phyloP scores from a whole-genome alignment of 495 filamentous ascomycete species.

The Hypoxylon cercidicola region DNA sequence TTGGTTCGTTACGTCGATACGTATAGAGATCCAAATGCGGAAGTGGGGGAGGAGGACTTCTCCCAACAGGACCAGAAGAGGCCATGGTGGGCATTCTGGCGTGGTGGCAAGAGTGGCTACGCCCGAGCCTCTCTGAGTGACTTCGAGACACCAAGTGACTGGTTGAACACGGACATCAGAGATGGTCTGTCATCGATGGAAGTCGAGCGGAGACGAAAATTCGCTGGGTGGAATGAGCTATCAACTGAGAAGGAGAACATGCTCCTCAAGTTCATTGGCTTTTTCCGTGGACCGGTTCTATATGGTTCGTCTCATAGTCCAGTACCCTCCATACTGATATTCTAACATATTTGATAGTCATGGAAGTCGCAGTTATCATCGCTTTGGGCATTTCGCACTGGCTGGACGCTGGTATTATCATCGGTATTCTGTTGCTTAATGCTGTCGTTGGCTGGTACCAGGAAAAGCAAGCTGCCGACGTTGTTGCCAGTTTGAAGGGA shows the following conservation, averaged over 20 bases:
- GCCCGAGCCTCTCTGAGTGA: conserved; percentile 45
- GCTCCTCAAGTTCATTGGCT: conserved; percentile 80
- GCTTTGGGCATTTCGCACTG: conserved; percentile 82
- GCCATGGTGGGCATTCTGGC: conserved; percentile 69
- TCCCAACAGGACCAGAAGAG: conserved; percentile 52
- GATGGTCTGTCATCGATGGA: conserved; percentile 69
- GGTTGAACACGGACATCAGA: conserved; percentile 76
- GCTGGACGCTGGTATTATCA: conserved; percentile 84
- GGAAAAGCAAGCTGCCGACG: conserved; percentile 85
- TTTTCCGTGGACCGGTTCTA: conserved; percentile 83
- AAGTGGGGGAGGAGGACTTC: conserved; percentile 64
- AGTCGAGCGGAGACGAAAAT: conserved; percentile 73
- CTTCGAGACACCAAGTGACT: conserved; percentile 67
- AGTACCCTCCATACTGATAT: conserved; percentile 3
- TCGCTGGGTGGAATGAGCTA: conserved; percentile 78
- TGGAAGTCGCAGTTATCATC: conserved; percentile 83
- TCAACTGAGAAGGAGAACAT: conserved; percentile 80
- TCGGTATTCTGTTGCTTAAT: conserved; percentile 80
- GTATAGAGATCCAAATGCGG: conserved; percentile 68
- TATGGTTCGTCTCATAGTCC: conserved; percentile 67
- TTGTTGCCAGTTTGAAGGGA: conserved; percentile 81
- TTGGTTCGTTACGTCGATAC: conserved; percentile 74
- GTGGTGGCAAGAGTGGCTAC: conserved; percentile 50
- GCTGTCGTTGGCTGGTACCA: conserved; percentile 85
- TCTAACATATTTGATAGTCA: conserved; percentile 64